phyloP scores from a whole-genome alignment of 495 filamentous ascomycete species.

The Penicillium cataractarum region DNA sequence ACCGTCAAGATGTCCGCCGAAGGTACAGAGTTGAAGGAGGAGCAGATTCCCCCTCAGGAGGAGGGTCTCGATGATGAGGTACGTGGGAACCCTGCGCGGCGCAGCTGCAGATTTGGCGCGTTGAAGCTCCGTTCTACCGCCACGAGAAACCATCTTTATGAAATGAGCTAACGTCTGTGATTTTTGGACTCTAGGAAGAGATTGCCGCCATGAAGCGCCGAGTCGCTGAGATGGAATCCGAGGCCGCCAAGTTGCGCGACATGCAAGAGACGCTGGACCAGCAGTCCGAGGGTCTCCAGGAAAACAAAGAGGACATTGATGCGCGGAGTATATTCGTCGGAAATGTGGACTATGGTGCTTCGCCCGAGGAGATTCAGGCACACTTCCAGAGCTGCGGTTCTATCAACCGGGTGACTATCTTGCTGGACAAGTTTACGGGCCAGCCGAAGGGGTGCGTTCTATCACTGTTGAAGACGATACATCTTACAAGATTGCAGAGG shows the following conservation, averaged over 20 bases:
- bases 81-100: constrained; percentile 17
- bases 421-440: constrained; percentile 96
- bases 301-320: constrained; percentile 96
- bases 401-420: constrained; percentile 97
- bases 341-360: constrained; percentile 98
- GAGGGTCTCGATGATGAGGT: constrained; percentile 53
- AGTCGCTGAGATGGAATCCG: constrained; percentile 98
- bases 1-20: constrained; percentile 42
- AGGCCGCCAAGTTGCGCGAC: constrained; percentile 93
- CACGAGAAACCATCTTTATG: not conserved
- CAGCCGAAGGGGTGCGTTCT: constrained; percentile 91
- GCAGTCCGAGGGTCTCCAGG: constrained; percentile 76
- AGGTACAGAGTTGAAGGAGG: constrained; percentile 42
- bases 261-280: constrained; percentile 93
- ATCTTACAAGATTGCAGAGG: not conserved
- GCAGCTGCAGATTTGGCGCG: constrained; percentile 3
- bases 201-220: constrained; percentile 97
- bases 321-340: constrained; percentile 96
- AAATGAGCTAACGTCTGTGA: not conserved
- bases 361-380: constrained; percentile 97
- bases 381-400: constrained; percentile 98
- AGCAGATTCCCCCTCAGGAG: constrained; percentile 43
- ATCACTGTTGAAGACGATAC: not conserved
- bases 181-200: constrained; percentile 67
- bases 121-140: not conserved